Conservation (phyloP, 768 basidiomycete genomes). For the Calocybe cyanea region DNA sequence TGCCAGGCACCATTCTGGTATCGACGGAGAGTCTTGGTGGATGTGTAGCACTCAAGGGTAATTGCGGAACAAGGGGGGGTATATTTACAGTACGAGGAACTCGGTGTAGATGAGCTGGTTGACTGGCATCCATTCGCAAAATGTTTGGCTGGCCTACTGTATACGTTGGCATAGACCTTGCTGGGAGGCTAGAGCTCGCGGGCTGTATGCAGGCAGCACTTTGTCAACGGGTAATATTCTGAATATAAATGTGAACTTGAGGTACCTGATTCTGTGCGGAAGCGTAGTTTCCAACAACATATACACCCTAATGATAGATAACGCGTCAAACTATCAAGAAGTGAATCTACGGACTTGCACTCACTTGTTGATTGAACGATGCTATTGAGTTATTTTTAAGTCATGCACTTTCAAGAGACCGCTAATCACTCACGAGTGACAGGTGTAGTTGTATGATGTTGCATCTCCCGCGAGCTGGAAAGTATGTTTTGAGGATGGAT, state of each 20-base stretch:
- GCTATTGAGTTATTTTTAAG: not conserved
- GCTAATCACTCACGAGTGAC: not conserved
- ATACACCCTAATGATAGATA: not conserved
- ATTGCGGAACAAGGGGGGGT: not conserved
- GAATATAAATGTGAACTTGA: not conserved
- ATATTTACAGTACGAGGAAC: no score
- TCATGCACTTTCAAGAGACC: not conserved
- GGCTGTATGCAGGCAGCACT: no score
- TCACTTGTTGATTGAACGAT: constrained; percentile 3
- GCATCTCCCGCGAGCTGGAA: not conserved
- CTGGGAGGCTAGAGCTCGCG: not conserved
- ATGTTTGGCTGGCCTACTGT: not conserved
- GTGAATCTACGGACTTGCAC: not conserved
- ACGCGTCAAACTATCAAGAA: no score
- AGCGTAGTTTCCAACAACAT: not conserved
- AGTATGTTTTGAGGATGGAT: not conserved
- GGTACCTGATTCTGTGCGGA: not conserved
- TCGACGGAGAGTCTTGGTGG: constrained; percentile 7
- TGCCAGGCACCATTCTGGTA: not conserved
- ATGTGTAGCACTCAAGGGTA: constrained; percentile 1
- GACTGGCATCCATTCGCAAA: constrained; percentile 3
- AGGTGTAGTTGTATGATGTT: not conserved
- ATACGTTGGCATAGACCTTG: not conserved
- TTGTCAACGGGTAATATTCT: not conserved
- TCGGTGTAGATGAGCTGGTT: not conserved